Evolutionary conservation across 2,329 filamentous ascomycete genomes (phyloP), one percentile per base, ranked within the genome.

Genomic region (Gyromitra esculenta): DNA sequence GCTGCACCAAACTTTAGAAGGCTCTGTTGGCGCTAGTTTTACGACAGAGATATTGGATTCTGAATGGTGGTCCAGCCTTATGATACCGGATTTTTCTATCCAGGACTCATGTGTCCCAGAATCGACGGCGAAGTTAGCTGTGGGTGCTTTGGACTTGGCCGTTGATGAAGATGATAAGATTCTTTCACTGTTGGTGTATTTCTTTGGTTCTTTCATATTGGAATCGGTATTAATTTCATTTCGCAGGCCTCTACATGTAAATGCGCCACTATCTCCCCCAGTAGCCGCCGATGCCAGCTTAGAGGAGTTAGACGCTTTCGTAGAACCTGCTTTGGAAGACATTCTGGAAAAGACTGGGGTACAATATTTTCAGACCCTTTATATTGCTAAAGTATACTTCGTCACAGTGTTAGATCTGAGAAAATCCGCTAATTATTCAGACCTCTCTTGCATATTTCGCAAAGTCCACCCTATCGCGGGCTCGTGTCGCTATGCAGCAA

Each of bases 401-500:
- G 9, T 25, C 5, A 2, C n/a, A 5, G n/a, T 35, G 15, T 43
- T 25, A n/a, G 3, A 41, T 6, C 5, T 25, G 41, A 21, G 15
- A 56, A 7, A n/a, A 50, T 3, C 11, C 39, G 18, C 54, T 69
- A 60, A 69, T 31, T 50, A 15, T 50, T 50, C 84, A 92, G 87
- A 92, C 91, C 43, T 93, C 92, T 2, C 84, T 95, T 73, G 92
- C 92, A 74, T 96, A 94, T 83, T 94, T 95, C 83, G 91, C 91
- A 21, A 96, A 96, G 84, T 92, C 92, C 0, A 91, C 92, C 0
- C 85, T 96, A 21, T 92, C 92, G 57, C 88, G 92, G 80, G 90
- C 91, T 59, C 88, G 92, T 75, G 91, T 90, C 60, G 88, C 90
- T 13, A 93, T 93, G 78, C 88, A 90, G 73, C 84, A 89, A 13